Base-by-base conservation (phyloP, 1,139 yeast species). In the Geotrichum carabidarum region DNA sequence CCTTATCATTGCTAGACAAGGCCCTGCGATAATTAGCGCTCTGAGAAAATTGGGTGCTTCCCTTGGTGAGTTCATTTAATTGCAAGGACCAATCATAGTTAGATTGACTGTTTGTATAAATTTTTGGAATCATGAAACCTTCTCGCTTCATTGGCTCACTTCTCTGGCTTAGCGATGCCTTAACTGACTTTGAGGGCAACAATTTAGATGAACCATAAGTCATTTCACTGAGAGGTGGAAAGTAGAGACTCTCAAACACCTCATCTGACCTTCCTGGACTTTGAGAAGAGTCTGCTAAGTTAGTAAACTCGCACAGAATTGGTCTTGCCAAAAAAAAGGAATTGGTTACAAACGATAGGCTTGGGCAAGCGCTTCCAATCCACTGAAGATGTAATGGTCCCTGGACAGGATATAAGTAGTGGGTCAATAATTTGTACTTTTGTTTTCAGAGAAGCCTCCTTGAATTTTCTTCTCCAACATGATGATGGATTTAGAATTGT, bases 391-490 rank as follows among this genome's bases (percentile, higher is more conserved):
- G 55, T 52, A 8, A 43, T 17, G 3, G 48, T 52, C 18, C 42
- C 45, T 8, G 55, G 55, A 18, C 48, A 48, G 9, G 45, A 35
- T 5, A 52, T 37, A 4, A 52, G 32, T n/a, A 52, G 8, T 1
- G 55, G 55, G 18, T 48, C 49, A 18, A 52, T 30, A 3, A 52
- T 12, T 1, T 36, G 32, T 8, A 48, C 52, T 18, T 38, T 48
- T 1, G 55, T 44, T 18, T 48, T 36, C 8, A 30, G 36, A 7
- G 51, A 46, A 6, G 46, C 44, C 14, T 43, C 40, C 32, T 37
- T 35, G 14, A 34, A 52, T 18, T 52, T 52, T 17, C 42, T 43
- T 12, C 43, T 43, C 51, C 55, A 52, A 30, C 36, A 43, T 12
- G 38, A n/a, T 15, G 36, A 22, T 4, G 55, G 35, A 2, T 11